A percentile compares a stretch with the other conserved stretches of the same genome.
Evolutionary conservation across 164 flowering plant species (phyloP).

Genomic region (Paratinospora sagittata): DNA sequence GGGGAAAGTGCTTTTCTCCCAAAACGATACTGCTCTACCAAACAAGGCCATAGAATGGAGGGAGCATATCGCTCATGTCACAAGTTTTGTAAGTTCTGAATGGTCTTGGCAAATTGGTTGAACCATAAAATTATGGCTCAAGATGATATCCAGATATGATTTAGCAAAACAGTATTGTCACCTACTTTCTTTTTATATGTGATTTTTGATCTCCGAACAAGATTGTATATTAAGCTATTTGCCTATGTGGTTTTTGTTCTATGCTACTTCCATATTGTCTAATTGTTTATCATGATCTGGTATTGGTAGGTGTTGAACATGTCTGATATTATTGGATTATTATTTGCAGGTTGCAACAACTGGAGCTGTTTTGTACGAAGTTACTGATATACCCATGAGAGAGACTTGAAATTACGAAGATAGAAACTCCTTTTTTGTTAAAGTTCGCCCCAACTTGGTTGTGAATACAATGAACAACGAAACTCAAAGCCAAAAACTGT

Average conservation of each 20-base stretch:
- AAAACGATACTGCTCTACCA: too few relatives aligned
- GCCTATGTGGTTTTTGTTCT: background rate
- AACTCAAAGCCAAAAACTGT: too few relatives aligned
- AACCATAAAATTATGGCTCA: background rate
- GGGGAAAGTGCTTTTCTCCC: too few relatives aligned
- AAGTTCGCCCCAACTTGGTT: too few relatives aligned
- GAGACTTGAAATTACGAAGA: too few relatives aligned
- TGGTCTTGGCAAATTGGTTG: background rate
- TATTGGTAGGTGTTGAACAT: background rate
- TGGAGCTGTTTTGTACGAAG: background rate
- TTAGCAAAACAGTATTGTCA: background rate
- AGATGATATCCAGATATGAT: background rate
- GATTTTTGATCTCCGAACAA: background rate
- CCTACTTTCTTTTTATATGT: background rate
- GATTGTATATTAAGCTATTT: background rate
- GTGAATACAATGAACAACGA: too few relatives aligned
- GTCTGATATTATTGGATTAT: background rate
- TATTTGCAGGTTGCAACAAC: background rate
- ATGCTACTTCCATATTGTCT: background rate
- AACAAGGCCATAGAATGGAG: too few relatives aligned
- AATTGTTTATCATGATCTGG: background rate
- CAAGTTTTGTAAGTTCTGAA: too few relatives aligned
- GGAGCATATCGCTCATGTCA: too few relatives aligned
- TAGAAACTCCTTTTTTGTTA: too few relatives aligned
- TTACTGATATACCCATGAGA: too few relatives aligned